Base-by-base conservation (phyloP, 306 rosid genomes). In the Citrullus amarus region DNA sequence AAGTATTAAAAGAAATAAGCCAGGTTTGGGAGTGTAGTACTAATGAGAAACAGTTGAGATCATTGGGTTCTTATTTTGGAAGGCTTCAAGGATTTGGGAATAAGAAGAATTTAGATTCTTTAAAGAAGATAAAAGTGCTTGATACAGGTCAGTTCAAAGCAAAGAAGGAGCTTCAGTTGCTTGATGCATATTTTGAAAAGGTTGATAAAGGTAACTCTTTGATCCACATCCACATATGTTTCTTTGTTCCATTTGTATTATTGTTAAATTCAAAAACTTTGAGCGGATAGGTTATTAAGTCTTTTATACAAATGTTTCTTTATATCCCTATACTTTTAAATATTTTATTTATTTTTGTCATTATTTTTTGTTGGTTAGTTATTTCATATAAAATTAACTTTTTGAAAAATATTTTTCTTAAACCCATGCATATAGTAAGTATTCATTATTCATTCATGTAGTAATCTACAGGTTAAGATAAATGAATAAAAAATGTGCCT, bases 101-200 rank as follows among this genome's bases (percentile, higher is more conserved):
- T 46, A 39, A 46, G 56, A 36, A 39, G 53, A 61, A 79, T 55
- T 70, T 80, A 69, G 84, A 84, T 76, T 22, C 78, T 75, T 85
- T 87, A 9, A 62, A 80, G 79, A 84, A 81, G 73, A 77, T 74
- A 28, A 84, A 80, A 85, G 65, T 46, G 72, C n/a, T 54, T 53
- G 74, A 79, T 9, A 76, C 57, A 76, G 80, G 48, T 60, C 85
- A 84, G 68, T 53, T 80, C 39, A 74, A 69, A 82, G 67, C 82
- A 62, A 86, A 80, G 84, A 79, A 77, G 80, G 90, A 80, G 81
- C 65, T 94, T 74, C 84, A 83, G n/a, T 85, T 89, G 72, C 96
- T 94, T 59, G 87, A 88, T 50, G 86, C 84, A 67, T 94, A 87
- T 85, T 87, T 94, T 83, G 88, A 84, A 56, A 90, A 92, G 86